A percentile compares a stretch with the other conserved stretches of the same genome.
These are phyloP conservation scores for Raffaelea arxii DNA, from an alignment of 2,329 filamentous ascomycete species.

Conservation along the genomic window DNA sequence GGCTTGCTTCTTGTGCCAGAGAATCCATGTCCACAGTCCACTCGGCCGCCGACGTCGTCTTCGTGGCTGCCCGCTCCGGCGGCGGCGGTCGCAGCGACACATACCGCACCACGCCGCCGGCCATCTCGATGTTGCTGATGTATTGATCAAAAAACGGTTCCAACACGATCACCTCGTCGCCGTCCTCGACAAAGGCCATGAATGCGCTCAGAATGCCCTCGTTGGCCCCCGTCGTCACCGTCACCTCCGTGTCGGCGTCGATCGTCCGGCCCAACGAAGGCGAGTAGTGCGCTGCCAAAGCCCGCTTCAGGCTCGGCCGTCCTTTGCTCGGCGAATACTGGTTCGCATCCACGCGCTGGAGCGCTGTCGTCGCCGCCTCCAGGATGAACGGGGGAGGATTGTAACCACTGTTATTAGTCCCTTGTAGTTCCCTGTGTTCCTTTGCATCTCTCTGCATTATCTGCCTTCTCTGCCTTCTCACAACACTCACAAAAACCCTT, in stretches of 20 bases:
- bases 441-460: too few relatives aligned
- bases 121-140: conserved; percentile 98
- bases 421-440: too few relatives aligned
- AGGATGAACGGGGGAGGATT: conserved; percentile 88
- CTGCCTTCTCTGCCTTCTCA: too few relatives aligned
- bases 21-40: conserved; percentile 82
- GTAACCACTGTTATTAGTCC: conserved; percentile 59
- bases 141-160: conserved; percentile 99
- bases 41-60: conserved; percentile 75
- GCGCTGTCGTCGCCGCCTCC: conserved; percentile 79
- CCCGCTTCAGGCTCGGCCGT: conserved; percentile 81
- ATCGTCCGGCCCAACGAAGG: conserved; percentile 75
- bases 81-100: conserved; percentile 87
- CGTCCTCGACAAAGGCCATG: conserved; percentile 92
- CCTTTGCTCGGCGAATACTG: conserved; percentile 97
- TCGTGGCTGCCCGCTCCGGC: conserved; percentile 68
- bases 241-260: conserved; percentile 85
- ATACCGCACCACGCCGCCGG: conserved; percentile 87
- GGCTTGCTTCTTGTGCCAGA: conserved; percentile 66
- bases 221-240: conserved; percentile 86
- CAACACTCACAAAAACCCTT: conserved; percentile 50
- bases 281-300: conserved; percentile 84
- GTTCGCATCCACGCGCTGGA: conserved; percentile 91
- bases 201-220: conserved; percentile 95
- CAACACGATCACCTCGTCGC: conserved; percentile 95